Conservation (phyloP, 306 rosid species). For the Benincasa hispida region DNA sequence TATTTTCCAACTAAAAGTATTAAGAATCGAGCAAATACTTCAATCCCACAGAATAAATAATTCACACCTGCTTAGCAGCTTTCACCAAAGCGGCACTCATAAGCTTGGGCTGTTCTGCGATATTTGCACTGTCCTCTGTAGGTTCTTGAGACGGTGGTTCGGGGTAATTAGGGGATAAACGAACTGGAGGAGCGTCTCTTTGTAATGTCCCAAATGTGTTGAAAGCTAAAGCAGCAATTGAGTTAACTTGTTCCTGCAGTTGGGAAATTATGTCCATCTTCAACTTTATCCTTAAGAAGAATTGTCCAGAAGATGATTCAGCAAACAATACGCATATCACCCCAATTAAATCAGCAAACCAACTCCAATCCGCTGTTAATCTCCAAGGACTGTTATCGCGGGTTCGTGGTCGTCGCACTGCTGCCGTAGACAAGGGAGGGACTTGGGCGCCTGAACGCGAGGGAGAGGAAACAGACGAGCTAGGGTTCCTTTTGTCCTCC, state of each 20-base stretch:
- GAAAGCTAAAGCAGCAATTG: conserved; percentile 55
- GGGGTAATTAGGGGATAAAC: conserved; percentile 61
- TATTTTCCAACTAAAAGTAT: not conserved
- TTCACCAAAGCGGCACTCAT: conserved; percentile 58
- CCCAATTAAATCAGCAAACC: not conserved
- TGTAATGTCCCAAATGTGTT: conserved; percentile 73
- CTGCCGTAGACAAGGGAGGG: no score
- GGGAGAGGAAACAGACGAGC: no score
- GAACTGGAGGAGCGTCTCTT: conserved; percentile 86
- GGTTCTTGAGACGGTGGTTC: conserved; percentile 55
- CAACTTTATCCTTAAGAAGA: not conserved
- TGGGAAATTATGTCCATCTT: conserved; percentile 82
- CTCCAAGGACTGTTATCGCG: no score
- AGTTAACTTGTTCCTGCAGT: conserved; percentile 69
- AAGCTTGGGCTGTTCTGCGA: conserved; percentile 63
- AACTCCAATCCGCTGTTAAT: not conserved
- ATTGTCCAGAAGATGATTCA: not conserved
- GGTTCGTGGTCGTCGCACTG: no score
- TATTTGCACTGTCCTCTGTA: conserved; percentile 37
- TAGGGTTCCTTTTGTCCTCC: no score
- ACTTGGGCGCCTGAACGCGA: no score
- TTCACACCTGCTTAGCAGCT: conserved; percentile 74
- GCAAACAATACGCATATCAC: not conserved
- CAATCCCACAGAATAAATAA: not conserved
- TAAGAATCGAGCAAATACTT: not conserved